A percentile compares a stretch with the other conserved stretches of the same genome.
These are phyloP conservation scores for Angomonas deanei DNA, from an alignment of 208 protist species.

Conservation along the genomic window DNA sequence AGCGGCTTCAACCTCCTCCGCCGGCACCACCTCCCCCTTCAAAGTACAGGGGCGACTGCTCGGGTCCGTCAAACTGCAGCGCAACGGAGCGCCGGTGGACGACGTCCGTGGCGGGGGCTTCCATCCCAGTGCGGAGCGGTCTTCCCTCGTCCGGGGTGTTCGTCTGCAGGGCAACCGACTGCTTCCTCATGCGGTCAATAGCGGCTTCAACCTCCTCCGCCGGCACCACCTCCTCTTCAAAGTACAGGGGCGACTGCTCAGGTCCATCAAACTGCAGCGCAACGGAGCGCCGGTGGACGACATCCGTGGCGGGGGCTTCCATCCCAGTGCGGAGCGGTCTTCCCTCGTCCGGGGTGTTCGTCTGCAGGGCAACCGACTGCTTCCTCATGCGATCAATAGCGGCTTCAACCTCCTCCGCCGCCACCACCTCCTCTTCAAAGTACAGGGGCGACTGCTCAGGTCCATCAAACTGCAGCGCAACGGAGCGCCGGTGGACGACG, in stretches of 20 bases:
- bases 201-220: neutral
- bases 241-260: neutral
- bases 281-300: no score
- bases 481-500: no score
- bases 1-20: neutral
- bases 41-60: neutral
- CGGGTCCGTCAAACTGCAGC: neutral
- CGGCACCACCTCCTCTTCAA: neutral
- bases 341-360: no score
- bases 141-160: neutral
- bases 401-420: no score
- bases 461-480: no score
- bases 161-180: neutral
- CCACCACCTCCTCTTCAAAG: no score
- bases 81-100: slow-evolving; percentile 7
- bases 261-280: no score
- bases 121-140: neutral
- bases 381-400: no score
- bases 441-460: no score
- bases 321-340: no score
- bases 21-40: neutral
- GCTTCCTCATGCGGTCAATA: neutral
- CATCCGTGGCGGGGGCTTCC: no score
- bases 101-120: neutral
- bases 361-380: no score